Evolutionary conservation across 2,329 filamentous ascomycete genomes (phyloP), one percentile per base, ranked within the genome.

Genomic region (Aureobasidium sp.): DNA sequence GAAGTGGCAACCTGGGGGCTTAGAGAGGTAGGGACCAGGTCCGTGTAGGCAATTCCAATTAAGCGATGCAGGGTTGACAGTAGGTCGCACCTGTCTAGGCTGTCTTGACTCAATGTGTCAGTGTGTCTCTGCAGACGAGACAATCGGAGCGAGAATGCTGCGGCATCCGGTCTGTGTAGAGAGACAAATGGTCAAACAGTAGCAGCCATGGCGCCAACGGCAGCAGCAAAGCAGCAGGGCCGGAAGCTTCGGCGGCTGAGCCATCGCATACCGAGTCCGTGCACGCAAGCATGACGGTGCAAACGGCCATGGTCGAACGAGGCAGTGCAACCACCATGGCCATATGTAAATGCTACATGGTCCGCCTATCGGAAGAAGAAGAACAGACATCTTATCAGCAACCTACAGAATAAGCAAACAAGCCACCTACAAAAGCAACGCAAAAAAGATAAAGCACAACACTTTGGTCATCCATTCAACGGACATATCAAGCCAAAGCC

Each of bases 231-330:
- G 32, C 32, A 39, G 47, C 23, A 48, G 44, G 44, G 5, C 47
- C 27, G 29, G 47, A 51, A 51, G 50, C 32, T 20, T 52, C 50
- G 50, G 50, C 50, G 50, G 50, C 50, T 52, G 50, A 52, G 50
- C 50, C 13, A 39, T 23, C n/a, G 29, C 48, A n/a, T 37, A 52
- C 15, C 17, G 20, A 15, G 50, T 52, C 50, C 50, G 50, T 52
- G 50, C 50, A 26, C 50, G 29, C 29, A n/a, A 51, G 47, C 29
- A 51, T 36, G 47, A 36, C 47, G 47, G 47, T 34, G 27, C 13
- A 48, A 51, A 26, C 32, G 48, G 32, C 20, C 17, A 23, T 52
- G 34, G 34, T 39, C 47, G 47, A 36, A 37, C 23, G 50, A 39
- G 50, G 50, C 50, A 52, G 50, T 52, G 50, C 50, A 52, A 52